phyloP scores from a whole-genome alignment of 23 red algal genomes.

The Gracilariopsis chorda region DNA sequence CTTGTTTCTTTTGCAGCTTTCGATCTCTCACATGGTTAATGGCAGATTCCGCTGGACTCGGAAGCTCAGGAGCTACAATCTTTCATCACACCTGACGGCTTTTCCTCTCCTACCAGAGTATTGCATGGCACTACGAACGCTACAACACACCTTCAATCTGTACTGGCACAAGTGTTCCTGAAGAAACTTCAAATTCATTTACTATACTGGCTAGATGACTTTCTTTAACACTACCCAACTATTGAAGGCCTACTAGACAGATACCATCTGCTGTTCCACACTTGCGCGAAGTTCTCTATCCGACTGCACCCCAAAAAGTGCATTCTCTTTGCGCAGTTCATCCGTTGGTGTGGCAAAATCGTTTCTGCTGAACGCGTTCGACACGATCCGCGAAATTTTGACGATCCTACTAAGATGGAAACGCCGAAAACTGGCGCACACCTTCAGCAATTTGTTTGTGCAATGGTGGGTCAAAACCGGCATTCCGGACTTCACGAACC shows the following conservation, averaged over 20 bases:
- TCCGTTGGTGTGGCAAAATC: not conserved
- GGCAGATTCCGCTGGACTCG: not conserved
- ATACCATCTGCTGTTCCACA: not conserved
- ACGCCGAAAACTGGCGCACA: not conserved
- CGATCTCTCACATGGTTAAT: conserved; percentile 15
- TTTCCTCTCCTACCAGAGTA: not conserved
- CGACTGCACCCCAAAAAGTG: not conserved
- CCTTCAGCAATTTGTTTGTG: not conserved
- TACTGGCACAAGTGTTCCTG: not conserved
- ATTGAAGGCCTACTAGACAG: not conserved
- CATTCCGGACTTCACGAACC: not conserved
- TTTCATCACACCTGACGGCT: conserved; percentile 25
- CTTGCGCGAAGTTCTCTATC: not conserved
- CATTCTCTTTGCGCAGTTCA: too few relatives aligned
- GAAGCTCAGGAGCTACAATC: conserved; percentile 5
- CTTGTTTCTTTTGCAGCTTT: conserved; percentile 6
- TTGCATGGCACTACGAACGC: too few relatives aligned
- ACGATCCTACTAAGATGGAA: not conserved
- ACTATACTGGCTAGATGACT: not conserved
- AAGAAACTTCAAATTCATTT: not conserved
- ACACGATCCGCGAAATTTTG: not conserved
- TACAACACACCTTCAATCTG: too few relatives aligned
- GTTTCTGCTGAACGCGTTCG: not conserved
- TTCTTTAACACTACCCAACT: not conserved
- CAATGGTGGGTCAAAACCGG: not conserved